Base-by-base conservation (phyloP, 306 rosid species). In the Chamaecrista fasciculata region DNA sequence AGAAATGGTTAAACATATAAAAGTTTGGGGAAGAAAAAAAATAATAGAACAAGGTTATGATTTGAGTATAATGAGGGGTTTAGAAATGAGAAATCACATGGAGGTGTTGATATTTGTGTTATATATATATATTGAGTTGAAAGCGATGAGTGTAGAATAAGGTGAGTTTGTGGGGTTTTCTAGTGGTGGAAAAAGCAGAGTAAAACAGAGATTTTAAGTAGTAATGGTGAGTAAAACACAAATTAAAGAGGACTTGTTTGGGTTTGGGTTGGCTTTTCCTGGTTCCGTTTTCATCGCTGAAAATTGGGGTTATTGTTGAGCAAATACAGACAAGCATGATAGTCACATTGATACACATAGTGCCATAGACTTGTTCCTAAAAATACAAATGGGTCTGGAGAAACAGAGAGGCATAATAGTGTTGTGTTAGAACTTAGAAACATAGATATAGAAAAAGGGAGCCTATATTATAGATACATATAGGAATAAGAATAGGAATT, bases 281-380 rank as follows among this genome's bases (percentile, higher is more conserved):
- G 78, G n/a, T n/a, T n/a, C 80, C 76, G 75, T 81, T 50, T 79
- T 75, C 42, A 23, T 24, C 80, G 77, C 75, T 62, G 62, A 72
- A n/a, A n/a, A n/a, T 48, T 66, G 43, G 48, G 53, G 36, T 67
- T 42, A 4, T n/a, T n/a, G n/a, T n/a, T n/a, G n/a, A n/a, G n/a
- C n/a, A n/a, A n/a, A n/a, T n/a, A n/a, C n/a, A n/a, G n/a, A n/a
- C n/a, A n/a, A n/a, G n/a, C n/a, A n/a, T n/a, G n/a, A n/a, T n/a
- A n/a, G n/a, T n/a, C n/a, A n/a, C n/a, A n/a, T n/a, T n/a, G n/a
- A n/a, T n/a, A 34, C n/a, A 3, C 15, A 49, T 23, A 14, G 18
- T 6, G 11, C 21, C 62, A 50, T 19, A 10, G 67, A 29, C 34
- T 21, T 16, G 65, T 55, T 26, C 4, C 62, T 43, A 69, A 69